Evolutionary conservation across 2,329 filamentous ascomycete species (phyloP).

Genomic region (Trichoderma arundinaceum): DNA sequence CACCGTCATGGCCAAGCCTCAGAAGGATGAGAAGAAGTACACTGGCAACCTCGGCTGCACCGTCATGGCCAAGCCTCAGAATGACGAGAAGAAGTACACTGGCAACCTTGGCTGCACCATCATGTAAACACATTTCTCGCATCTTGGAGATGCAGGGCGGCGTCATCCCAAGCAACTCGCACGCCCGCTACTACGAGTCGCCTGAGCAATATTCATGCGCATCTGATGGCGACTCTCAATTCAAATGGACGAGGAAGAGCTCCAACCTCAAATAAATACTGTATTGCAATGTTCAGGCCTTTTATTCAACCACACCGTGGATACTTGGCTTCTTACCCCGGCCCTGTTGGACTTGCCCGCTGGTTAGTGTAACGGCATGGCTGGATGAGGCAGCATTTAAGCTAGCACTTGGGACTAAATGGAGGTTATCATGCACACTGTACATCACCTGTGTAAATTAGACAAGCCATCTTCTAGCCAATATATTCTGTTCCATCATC

Average conservation of each 20-base stretch:
- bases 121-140: conserved; percentile 48
- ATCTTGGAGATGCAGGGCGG: no score
- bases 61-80: conserved; percentile 12
- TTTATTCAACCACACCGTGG: not conserved
- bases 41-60: conserved; percentile 7
- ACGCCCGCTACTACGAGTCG: no score
- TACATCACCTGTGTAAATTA: not conserved
- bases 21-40: not conserved
- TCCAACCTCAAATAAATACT: not conserved
- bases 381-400: conserved; percentile 1
- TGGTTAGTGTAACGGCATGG: not conserved
- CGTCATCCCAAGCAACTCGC: no score
- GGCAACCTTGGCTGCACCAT: conserved; percentile 32
- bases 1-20: conserved; percentile 12
- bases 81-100: not conserved
- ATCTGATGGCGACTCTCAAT: no score
- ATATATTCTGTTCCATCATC: no score
- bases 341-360: not conserved
- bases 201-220: no score
- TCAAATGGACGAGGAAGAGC: not conserved
- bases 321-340: conserved; percentile 7
- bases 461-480: not conserved
- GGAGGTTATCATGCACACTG: not conserved
- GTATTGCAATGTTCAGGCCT: conserved; percentile 15
- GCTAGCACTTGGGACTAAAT: conserved; percentile 4